Base-by-base conservation (phyloP, 768 basidiomycete genomes). In the Porphyrellus cyaneotinctus region DNA sequence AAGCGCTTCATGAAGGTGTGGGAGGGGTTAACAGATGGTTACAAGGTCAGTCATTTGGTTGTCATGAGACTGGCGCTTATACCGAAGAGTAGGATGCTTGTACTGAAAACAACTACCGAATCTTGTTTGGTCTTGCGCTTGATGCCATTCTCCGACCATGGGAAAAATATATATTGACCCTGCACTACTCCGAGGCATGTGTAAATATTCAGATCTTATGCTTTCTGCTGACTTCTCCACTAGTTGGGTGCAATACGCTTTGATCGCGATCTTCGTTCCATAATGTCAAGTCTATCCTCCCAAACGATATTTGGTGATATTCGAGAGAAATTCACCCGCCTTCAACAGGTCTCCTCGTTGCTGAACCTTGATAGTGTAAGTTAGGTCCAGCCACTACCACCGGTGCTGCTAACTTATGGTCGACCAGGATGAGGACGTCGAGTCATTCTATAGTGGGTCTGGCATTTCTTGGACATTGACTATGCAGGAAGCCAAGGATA, bases 231-330 rank as follows among this genome's bases (percentile, higher is more conserved):
- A 49, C 22, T 8, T 44, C 42, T 36, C 38, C 17, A 49, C 15
- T 59, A 98, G 95, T 80, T 98, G 53, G 97, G 97, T 23, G 95
- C 94, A 4, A 87, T 99, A 54, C 87, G 94, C 15, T 95, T 97
- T 65, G 97, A 99, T 63, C 82, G 88, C 17, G 95, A 99, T 67
- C 74, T 98, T 41, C 81, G 95, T 23, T 81, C 91, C 5, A 81
- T 97, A 57, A 84, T 82, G 22, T 76, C 85, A 2, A 94, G 88
- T 70, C 79, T 99, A 13, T 85, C 89, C 1, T 84, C 89, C 3
- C 97, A 97, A 65, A 93, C 91, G 6, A 78, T 82, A 6, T 94
- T 92, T 69, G 92, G 94, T 10, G 92, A 95, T 51, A 83, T 88
- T 17, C 75, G 97, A 60, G 95, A 97, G 60, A 95, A 95, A 69